phyloP scores from a whole-genome alignment of 345 rosid species.

The Rhodomyrtus tomentosa region DNA sequence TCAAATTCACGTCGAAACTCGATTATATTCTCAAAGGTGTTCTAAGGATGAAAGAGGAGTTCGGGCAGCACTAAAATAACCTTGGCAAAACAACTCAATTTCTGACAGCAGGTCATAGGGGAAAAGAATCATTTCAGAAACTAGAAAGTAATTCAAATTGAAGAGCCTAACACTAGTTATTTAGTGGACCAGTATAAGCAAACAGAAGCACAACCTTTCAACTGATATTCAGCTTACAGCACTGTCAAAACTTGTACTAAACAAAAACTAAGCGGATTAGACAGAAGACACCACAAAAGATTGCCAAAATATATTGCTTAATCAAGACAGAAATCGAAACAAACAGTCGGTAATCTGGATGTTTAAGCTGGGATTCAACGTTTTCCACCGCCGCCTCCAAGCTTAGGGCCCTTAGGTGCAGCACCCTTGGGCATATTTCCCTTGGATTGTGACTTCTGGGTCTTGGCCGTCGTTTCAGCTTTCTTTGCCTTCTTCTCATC shows the following conservation, averaged over 20 bases:
- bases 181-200: background rate
- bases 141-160: background rate
- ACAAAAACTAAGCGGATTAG: background rate
- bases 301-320: background rate
- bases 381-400: constrained; percentile 9
- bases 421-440: constrained; percentile 2
- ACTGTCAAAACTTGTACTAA: background rate
- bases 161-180: background rate
- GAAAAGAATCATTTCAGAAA: background rate
- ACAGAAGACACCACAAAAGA: background rate
- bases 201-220: background rate
- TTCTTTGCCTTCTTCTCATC: constrained; percentile 16
- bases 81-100: background rate
- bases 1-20: background rate
- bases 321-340: background rate
- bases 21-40: background rate
- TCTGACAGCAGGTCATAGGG: background rate
- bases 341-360: background rate
- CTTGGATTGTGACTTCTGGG: constrained; percentile 7
- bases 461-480: constrained; percentile 1
- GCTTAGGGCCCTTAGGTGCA: constrained; percentile 7
- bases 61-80: background rate
- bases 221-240: background rate
- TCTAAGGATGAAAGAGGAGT: background rate
- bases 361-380: background rate